Conservation (phyloP, 768 basidiomycete genomes). For the Boletus sp. region DNA sequence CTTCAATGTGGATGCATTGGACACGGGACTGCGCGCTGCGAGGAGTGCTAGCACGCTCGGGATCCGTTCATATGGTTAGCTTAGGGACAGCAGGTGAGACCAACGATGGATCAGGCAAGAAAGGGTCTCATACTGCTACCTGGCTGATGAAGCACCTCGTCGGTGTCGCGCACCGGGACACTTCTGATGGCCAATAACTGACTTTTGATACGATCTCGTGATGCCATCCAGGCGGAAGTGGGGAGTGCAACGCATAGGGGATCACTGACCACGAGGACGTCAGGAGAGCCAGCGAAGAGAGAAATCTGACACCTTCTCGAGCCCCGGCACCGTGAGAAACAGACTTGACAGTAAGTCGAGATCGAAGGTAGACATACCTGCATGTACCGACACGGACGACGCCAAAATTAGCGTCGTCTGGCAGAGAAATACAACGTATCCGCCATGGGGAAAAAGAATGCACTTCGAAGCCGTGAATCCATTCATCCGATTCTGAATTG, state of each 20-base stretch:
- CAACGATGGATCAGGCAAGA: background rate
- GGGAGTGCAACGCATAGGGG: background rate
- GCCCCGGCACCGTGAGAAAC: constrained; percentile 3
- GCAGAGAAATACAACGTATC: background rate
- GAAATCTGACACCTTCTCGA: background rate
- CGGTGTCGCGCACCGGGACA: background rate
- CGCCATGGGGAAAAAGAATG: background rate
- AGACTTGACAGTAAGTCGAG: background rate
- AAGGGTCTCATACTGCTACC: background rate
- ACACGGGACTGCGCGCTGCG: background rate
- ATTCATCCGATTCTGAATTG: constrained; percentile 1
- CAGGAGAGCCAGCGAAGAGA: background rate
- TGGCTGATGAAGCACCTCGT: background rate
- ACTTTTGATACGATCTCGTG: background rate
- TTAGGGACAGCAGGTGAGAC: background rate
- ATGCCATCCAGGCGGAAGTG: background rate
- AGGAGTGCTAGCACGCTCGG: background rate
- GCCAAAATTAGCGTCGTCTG: background rate
- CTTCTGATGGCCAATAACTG: background rate
- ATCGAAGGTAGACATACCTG: background rate
- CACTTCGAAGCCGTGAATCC: constrained; percentile 8
- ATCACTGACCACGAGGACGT: constrained; percentile 4
- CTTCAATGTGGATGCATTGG: background rate
- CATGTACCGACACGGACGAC: background rate
- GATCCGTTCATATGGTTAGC: background rate